A percentile compares a stretch with the other conserved stretches of the same genome.
phyloP scores from a whole-genome alignment of 176 grass and related monocot species.

The Alopecurus myosuroides region DNA sequence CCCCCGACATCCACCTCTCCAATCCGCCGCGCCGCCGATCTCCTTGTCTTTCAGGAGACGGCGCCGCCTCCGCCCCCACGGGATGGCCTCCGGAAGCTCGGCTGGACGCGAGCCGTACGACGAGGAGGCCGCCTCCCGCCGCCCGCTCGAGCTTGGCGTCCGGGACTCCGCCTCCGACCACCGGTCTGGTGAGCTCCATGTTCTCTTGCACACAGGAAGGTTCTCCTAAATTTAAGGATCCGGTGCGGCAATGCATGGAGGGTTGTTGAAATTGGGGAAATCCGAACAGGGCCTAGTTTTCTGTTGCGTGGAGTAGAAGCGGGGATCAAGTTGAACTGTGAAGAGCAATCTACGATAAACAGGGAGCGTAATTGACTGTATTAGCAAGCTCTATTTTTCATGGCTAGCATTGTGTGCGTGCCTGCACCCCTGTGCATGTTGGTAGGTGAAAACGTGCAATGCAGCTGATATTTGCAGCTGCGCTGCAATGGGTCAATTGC shows the following conservation, averaged over 20 bases:
- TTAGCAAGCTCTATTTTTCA: neutral
- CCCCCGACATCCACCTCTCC: slow-evolving; percentile 22
- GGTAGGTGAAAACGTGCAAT: slow-evolving; percentile 14
- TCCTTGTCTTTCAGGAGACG: slow-evolving; percentile 30
- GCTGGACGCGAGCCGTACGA: slow-evolving; percentile 38
- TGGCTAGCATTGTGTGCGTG: neutral
- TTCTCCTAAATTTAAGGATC: neutral
- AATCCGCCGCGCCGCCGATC: slow-evolving; percentile 9
- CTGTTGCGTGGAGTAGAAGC: neutral
- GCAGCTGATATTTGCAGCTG: slow-evolving; percentile 1
- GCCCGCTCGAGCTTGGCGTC: slow-evolving; percentile 48
- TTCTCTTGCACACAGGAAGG: neutral
- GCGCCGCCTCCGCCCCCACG: neutral
- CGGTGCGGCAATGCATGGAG: neutral
- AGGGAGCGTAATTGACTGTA: neutral
- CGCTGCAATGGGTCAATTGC: neutral
- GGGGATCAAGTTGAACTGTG: slow-evolving; percentile 14
- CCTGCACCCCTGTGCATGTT: neutral
- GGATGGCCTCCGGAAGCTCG: slow-evolving; percentile 25
- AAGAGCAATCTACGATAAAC: neutral
- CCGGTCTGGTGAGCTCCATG: slow-evolving; percentile 46
- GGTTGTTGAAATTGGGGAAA: neutral
- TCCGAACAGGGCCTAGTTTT: neutral
- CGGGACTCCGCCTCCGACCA: slow-evolving; percentile 33
- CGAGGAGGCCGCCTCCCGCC: slow-evolving; percentile 61